Base-by-base conservation (phyloP, 352 stramenopile genomes). In the Pythium phragmiticola region DNA sequence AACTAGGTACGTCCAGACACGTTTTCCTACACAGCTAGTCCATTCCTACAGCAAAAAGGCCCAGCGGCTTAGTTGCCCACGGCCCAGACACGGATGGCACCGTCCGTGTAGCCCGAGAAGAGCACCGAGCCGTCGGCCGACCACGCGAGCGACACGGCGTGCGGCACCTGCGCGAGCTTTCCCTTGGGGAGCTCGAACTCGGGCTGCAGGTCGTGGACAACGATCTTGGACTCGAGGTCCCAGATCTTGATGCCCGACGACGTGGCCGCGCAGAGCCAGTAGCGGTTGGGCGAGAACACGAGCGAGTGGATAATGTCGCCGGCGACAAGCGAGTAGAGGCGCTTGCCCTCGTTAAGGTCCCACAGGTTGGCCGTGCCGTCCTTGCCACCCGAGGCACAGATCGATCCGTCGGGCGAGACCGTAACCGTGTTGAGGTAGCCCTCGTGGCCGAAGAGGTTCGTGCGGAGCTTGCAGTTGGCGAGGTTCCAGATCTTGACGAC, bases 401-500 rank as follows among this genome's bases (percentile, higher is more conserved):
- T 95, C 42, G 87, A 98, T 75, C 98, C 98, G 92, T 99, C 98
- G 8, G 98, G 98, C 57, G 96, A 99, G 56, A 99, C 97, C 53
- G 98, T 99, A 36, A 99, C 98, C 58, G 97, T 99, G 96, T 99
- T 99, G 46, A 99, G 84, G 93, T 99, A 99, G 70, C 96, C 97
- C 61, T 90, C 90, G 92, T 99, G 97, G 81, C 98, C 98, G 76
- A 99, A 96, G 21, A 99, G 84, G 87, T 99, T 98, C 63, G 95
- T 99, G 78, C 96, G 94, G 65, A 99, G 95, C 82, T 99, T 99
- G 95, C 97, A 99, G 93, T 99, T 99, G 67, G 90, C 96, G 43
- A 97, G 66, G 82, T 97, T 97, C 97, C 98, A 99, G 65, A 99
- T 98, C 94, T 99, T 99, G 34, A 99, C 98, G 43, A 99, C 88